Conservation (phyloP, 2,329 filamentous ascomycete species). For the Ambrosiella xylebori region DNA sequence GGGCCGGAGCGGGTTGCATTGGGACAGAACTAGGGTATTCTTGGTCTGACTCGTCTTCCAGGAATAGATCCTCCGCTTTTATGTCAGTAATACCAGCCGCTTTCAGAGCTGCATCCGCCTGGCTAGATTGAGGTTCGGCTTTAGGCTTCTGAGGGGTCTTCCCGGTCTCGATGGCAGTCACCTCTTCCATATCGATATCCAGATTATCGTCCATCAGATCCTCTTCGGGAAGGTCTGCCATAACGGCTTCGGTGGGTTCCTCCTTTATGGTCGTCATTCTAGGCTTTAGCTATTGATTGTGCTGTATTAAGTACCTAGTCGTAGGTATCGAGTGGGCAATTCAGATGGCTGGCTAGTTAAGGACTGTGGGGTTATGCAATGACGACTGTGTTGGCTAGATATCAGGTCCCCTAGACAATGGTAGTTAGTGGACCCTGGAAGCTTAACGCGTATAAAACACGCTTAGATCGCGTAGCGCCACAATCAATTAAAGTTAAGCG, state of each 20-base stretch:
- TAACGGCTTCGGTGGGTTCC: conserved; percentile 22
- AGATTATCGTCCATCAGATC: conserved; percentile 11
- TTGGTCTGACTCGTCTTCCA: conserved; percentile 40
- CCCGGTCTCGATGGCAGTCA: conserved; percentile 14
- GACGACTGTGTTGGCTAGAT: not conserved
- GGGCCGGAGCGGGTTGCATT: conserved; percentile 24
- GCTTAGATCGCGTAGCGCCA: not conserved
- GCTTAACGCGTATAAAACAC: not conserved
- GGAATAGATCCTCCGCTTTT: conserved; percentile 36
- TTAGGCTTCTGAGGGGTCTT: conserved; percentile 7
- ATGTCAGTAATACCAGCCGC: conserved; percentile 28
- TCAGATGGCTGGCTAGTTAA: not conserved
- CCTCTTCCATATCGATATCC: conserved; percentile 15
- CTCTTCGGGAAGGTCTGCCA: conserved; percentile 17
- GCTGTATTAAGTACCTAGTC: not conserved
- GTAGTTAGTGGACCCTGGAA: not conserved
- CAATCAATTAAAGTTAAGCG: conserved; percentile 2
- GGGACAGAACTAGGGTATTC: conserved; percentile 32
- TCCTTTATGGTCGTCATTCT: conserved; percentile 5
- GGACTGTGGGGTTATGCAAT: not conserved
- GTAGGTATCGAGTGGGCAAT: not conserved
- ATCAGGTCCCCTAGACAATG: not conserved
- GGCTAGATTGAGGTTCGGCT: not conserved
- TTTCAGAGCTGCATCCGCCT: conserved; percentile 19
- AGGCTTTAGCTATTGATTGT: not conserved